Conservation (phyloP, 2,329 filamentous ascomycete species). For the Diaporthe citri region DNA sequence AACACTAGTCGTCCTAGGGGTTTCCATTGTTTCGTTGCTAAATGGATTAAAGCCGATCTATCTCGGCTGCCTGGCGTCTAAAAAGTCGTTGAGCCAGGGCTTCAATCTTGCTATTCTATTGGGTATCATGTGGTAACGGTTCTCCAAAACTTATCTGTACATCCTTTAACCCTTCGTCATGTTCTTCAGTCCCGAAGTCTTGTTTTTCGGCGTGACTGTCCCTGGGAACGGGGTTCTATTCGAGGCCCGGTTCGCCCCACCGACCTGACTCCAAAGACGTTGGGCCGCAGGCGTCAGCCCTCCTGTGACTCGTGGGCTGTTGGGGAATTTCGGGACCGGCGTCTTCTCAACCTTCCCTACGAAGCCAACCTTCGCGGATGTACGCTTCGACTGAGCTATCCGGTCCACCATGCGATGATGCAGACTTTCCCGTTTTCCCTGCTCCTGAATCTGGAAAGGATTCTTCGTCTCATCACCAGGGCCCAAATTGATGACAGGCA, state of each 20-base stretch:
- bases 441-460: conserved; percentile 83
- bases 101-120: conserved; percentile 31
- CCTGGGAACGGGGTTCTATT: conserved; percentile 56
- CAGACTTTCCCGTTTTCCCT: conserved; percentile 81
- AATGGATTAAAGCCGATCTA: background rate
- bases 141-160: background rate
- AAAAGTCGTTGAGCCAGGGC: too few relatives aligned
- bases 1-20: background rate
- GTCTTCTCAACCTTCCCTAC: conserved; percentile 70
- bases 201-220: conserved; percentile 55
- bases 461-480: conserved; percentile 75
- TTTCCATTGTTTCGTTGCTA: background rate
- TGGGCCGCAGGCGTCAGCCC: conserved; percentile 81
- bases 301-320: conserved; percentile 69
- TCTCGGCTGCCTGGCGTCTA: background rate
- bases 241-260: conserved; percentile 51
- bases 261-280: conserved; percentile 74
- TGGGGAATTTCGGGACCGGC: conserved; percentile 78
- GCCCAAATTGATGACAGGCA: conserved; percentile 68
- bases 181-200: conserved; percentile 52
- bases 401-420: conserved; percentile 90
- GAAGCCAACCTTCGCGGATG: conserved; percentile 69
- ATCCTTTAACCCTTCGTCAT: conserved; percentile 46
- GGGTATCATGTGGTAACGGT: conserved; percentile 37
- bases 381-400: conserved; percentile 79